phyloP scores from a whole-genome alignment of 345 rosid genomes.

The Reutealis trisperma region DNA sequence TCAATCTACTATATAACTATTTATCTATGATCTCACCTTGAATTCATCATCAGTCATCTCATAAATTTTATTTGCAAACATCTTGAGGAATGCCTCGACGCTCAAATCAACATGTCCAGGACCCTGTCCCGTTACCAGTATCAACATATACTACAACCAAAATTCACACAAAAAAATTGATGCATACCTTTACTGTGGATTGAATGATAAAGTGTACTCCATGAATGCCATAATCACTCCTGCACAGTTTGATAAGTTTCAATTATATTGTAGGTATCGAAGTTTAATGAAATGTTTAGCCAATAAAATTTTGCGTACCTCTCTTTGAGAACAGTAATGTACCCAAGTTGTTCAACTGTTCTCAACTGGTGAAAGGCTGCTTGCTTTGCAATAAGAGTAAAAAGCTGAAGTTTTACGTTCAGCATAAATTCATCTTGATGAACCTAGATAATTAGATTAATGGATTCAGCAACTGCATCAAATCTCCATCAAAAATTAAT shows the following conservation, averaged over 20 bases:
- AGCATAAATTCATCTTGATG: conserved; percentile 72
- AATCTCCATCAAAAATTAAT: conserved; percentile 5
- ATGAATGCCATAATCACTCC: conserved; percentile 71
- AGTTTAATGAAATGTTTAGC: background rate
- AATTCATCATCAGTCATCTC: conserved; percentile 81
- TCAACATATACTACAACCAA: background rate
- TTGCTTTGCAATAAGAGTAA: conserved; percentile 75
- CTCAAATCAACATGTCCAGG: conserved; percentile 78
- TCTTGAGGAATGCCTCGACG: conserved; percentile 68
- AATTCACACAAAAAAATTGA: background rate
- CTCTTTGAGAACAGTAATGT: conserved; percentile 66
- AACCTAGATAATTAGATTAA: conserved; percentile 45
- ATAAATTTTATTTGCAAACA: conserved; percentile 59
- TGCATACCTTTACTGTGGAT: conserved; percentile 71
- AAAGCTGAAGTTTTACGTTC: conserved; percentile 80
- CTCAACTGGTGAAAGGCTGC: conserved; percentile 94
- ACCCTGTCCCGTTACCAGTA: conserved; percentile 42
- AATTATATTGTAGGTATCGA: background rate
- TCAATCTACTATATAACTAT: background rate
- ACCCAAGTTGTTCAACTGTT: conserved; percentile 91
- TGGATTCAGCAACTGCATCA: conserved; percentile 19
- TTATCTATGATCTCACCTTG: conserved; percentile 46
- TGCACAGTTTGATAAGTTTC: conserved; percentile 19
- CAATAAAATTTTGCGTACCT: conserved; percentile 46
- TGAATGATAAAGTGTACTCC: conserved; percentile 83